These are phyloP conservation scores for Microstegium vimineum DNA, from an alignment of 176 grass and related monocot genomes.

Conservation along the genomic window DNA sequence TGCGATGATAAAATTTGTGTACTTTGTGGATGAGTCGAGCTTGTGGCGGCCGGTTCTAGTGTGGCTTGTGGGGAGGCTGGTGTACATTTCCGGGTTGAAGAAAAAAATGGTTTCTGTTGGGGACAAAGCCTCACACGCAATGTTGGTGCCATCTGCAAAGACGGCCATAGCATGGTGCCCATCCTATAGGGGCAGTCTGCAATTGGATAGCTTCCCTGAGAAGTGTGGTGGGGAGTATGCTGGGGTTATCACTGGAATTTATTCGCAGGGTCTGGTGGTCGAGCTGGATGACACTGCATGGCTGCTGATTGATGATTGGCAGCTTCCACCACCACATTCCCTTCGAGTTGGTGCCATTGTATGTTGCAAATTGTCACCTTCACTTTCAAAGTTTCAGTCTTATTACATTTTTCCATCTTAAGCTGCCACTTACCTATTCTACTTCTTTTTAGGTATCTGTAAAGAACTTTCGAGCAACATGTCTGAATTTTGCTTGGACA, in stretches of 20 bases:
- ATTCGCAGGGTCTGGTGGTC: constrained; percentile 53
- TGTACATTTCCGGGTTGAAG: constrained; percentile 51
- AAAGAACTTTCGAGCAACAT: constrained; percentile 49
- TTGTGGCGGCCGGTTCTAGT: constrained; percentile 50
- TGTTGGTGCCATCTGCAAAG: constrained; percentile 54
- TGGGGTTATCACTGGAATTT: constrained; percentile 66
- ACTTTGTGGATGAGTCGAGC: constrained; percentile 54
- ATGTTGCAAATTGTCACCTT: constrained; percentile 32
- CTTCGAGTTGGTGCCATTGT: constrained; percentile 85
- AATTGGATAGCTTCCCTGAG: background rate
- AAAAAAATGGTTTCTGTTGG: constrained; percentile 64
- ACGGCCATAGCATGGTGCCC: constrained; percentile 44
- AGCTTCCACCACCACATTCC: constrained; percentile 53
- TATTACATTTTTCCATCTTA: constrained; percentile 6
- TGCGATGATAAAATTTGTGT: constrained; percentile 54
- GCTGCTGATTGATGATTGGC: constrained; percentile 67
- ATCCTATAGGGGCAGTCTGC: constrained; percentile 21
- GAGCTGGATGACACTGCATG: constrained; percentile 62
- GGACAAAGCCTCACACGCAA: constrained; percentile 44
- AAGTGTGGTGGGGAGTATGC: constrained; percentile 39
- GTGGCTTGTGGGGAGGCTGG: constrained; percentile 48
- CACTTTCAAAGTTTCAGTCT: background rate
- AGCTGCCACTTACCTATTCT: background rate
- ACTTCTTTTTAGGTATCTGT: constrained; percentile 61
- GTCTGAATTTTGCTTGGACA: constrained; percentile 53